Evolutionary conservation across 129 eudicot genomes (phyloP).

Genomic region (sunflower (Helianthus annuus)): DNA sequence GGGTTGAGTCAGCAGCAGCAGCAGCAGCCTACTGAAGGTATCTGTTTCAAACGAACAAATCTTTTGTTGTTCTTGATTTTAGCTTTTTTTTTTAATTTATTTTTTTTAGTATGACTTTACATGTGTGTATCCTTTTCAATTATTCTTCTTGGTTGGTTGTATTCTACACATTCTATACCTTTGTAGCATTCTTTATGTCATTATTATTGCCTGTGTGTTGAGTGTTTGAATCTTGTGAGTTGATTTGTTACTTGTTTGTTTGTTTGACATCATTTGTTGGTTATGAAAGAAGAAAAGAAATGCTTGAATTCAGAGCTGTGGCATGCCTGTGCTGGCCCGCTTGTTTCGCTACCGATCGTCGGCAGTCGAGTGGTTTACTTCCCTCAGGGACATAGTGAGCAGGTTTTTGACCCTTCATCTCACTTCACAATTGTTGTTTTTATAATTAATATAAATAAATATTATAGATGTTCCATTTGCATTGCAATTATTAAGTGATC

Average conservation of each 20-base stretch:
- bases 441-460: not conserved
- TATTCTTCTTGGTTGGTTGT: conserved; percentile 20
- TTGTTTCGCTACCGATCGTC: conserved; percentile 80
- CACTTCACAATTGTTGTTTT: conserved; percentile 1
- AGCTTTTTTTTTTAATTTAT: conserved; percentile 12
- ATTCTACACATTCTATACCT: conserved; percentile 28
- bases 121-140: conserved; percentile 31
- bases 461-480: not conserved
- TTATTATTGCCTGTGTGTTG: not conserved
- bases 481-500: conserved; percentile 27
- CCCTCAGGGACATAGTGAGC: conserved; percentile 99
- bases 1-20: conserved; percentile 98
- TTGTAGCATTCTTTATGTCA: conserved; percentile 25
- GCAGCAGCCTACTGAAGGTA: conserved; percentile 98
- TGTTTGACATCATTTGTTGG: conserved; percentile 16
- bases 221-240: not conserved
- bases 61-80: conserved; percentile 19
- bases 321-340: conserved; percentile 99
- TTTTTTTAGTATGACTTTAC: conserved; percentile 32
- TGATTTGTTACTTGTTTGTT: conserved; percentile 22
- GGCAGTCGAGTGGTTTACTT: conserved; percentile 98
- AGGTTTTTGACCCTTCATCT: conserved; percentile 48
- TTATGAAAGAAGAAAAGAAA: conserved; percentile 85
- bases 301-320: conserved; percentile 98
- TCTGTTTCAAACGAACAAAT: conserved; percentile 19